Base-by-base conservation (phyloP, 176 grass and related monocot species). In the Oryza punctata region DNA sequence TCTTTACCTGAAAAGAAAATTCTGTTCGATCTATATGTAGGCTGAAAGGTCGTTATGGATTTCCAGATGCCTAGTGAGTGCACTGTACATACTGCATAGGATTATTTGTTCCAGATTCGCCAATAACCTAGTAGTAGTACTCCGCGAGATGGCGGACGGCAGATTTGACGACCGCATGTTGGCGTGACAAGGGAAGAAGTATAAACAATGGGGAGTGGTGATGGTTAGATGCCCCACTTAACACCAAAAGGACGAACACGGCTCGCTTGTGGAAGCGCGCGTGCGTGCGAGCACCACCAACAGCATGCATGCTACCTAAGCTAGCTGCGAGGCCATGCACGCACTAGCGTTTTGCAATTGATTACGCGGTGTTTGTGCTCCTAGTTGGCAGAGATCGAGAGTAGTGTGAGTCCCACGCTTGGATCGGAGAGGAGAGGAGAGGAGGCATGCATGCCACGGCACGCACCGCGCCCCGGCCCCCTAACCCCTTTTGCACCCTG, bases 251-350 rank as follows among this genome's bases (percentile, higher is more conserved):
- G 66, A 33, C 57, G 60, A 70, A 52, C 75, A 74, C 78, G 69
- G 76, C 61, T 86, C 66, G 66, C 72, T 88, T 78, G 81, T 91
- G 89, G 83, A 91, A 86, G 52, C 52, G 52, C 52, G 89, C 89
- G 92, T 91, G 92, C 89, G 76, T 60, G 67, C 75, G 76, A 91
- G 79, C 92, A 91, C 92, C 84, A 90, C 45, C 84, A 82, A 3
- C 83, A 71, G 71, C 85, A 32, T 21, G 71, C 85, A 32, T 21
- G 52, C 52, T 57, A 57, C 19, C 19, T 57, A 57, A 57, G 52
- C 52, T 57, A 57, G 52, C 18, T 38, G 52, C 52, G 52, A 57
- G 52, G 52, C 52, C 52, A 57, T 57, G 32, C 77, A 88, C 72
- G 77, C 81, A 77, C 81, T 81, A 80, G 12, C 73, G 30, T 81